Evolutionary conservation across 2,329 filamentous ascomycete genomes (phyloP).

Genomic region (Pseudogymnoascus sp.): DNA sequence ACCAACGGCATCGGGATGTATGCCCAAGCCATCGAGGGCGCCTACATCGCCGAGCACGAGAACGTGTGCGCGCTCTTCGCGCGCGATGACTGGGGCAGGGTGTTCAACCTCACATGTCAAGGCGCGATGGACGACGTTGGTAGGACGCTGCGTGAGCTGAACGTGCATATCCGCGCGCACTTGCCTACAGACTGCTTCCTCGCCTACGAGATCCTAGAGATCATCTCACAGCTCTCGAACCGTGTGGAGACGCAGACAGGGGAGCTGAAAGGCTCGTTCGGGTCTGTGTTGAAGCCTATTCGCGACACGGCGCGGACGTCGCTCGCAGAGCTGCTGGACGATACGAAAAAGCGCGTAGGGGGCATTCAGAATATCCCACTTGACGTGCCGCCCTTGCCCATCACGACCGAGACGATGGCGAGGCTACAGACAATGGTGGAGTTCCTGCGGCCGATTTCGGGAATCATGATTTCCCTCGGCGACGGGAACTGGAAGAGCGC

Average conservation of each 20-base stretch:
- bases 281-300: constrained; percentile 79
- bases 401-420: constrained; percentile 78
- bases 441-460: constrained; percentile 77
- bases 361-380: constrained; percentile 59
- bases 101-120: constrained; percentile 73
- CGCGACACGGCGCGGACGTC: constrained; percentile 87
- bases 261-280: constrained; percentile 74
- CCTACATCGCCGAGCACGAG: constrained; percentile 83
- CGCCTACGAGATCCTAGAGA: constrained; percentile 89
- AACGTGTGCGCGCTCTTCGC: constrained; percentile 83
- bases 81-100: constrained; percentile 72
- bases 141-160: constrained; percentile 79
- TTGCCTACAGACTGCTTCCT: constrained; percentile 87
- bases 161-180: constrained; percentile 79
- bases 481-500: constrained; percentile 78
- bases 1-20: constrained; percentile 91
- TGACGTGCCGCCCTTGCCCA: constrained; percentile 69
- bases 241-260: constrained; percentile 75
- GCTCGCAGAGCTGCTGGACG: constrained; percentile 72
- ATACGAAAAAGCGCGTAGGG: constrained; percentile 64
- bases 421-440: constrained; percentile 79
- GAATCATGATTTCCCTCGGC: constrained; percentile 84
- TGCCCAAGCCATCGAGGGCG: constrained; percentile 74
- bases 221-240: constrained; percentile 71
- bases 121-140: constrained; percentile 72